A percentile compares a stretch with the other conserved stretches of the same genome.
Evolutionary conservation across 352 stramenopile species (phyloP).

Genomic region (Globisporangium uncinulatum): DNA sequence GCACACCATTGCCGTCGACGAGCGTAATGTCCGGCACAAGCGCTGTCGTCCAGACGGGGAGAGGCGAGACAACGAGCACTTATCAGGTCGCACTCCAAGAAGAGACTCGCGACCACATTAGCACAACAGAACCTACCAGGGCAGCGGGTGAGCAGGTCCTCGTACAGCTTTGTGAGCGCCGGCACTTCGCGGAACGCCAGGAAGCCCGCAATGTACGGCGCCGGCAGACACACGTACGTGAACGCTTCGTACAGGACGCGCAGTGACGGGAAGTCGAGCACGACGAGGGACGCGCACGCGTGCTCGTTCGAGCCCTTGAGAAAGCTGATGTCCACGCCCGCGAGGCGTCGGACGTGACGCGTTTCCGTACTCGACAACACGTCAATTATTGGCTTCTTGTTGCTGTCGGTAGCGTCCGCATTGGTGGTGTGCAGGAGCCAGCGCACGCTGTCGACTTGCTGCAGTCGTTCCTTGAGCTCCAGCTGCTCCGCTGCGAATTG

Average conservation of each 20-base stretch:
- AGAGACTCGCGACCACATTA: not conserved
- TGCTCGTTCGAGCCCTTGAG: constrained; percentile 74
- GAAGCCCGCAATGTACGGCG: constrained; percentile 78
- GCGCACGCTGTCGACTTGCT: constrained; percentile 32
- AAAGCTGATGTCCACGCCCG: constrained; percentile 83
- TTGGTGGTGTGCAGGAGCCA: constrained; percentile 24
- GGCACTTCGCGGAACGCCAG: constrained; percentile 77
- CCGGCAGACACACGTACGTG: constrained; percentile 75
- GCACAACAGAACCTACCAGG: constrained; percentile 26
- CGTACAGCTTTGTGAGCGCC: constrained; percentile 62
- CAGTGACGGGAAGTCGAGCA: constrained; percentile 60
- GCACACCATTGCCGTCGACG: constrained; percentile 89
- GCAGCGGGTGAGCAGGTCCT: constrained; percentile 42
- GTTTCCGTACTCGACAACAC: not conserved
- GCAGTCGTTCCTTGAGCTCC: constrained; percentile 46
- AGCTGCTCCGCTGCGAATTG: constrained; percentile 35
- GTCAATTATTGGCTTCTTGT: not conserved
- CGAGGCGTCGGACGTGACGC: constrained; percentile 33
- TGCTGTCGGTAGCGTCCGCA: not conserved
- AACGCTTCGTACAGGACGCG: constrained; percentile 74
- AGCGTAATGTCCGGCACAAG: constrained; percentile 83
- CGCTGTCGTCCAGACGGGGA: constrained; percentile 22
- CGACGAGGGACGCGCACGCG: constrained; percentile 77
- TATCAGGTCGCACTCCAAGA: not conserved
- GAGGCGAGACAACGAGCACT: not conserved